These are phyloP conservation scores for Daphne laureola DNA, from an alignment of 441 rosid species.

Conservation along the genomic window DNA sequence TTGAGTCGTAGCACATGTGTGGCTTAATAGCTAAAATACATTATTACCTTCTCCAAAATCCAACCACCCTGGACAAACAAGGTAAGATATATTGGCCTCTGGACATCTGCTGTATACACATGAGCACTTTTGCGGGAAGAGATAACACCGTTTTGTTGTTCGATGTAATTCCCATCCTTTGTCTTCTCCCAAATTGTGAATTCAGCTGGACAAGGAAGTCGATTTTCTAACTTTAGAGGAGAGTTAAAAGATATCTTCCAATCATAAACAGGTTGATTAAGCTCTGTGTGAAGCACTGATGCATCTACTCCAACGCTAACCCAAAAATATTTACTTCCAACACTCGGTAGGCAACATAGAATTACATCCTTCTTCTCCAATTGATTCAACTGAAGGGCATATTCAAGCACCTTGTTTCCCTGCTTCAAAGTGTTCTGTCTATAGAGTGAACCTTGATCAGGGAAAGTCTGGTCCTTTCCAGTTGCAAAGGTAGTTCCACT, in stretches of 20 bases:
- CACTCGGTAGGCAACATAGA: slow-evolving; percentile 47
- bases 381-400: slow-evolving; percentile 60
- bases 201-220: slow-evolving; percentile 85
- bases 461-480: slow-evolving; percentile 69
- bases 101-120: slow-evolving; percentile 69
- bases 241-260: slow-evolving; percentile 87
- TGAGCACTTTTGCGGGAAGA: slow-evolving; percentile 56
- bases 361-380: slow-evolving; percentile 96
- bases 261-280: slow-evolving; percentile 92
- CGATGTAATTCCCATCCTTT: slow-evolving; percentile 68
- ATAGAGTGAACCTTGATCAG: slow-evolving; percentile 59
- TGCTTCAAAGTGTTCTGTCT: slow-evolving; percentile 61
- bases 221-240: slow-evolving; percentile 94
- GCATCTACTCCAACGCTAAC: slow-evolving; percentile 91
- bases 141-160: slow-evolving; percentile 61
- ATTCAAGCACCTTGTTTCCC: slow-evolving; percentile 44
- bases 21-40: slow-evolving; percentile 13
- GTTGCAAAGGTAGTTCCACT: slow-evolving; percentile 50
- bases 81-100: slow-evolving; percentile 72
- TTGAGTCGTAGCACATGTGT: neutral
- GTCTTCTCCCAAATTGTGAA: slow-evolving; percentile 86
- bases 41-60: slow-evolving; percentile 83
- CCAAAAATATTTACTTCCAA: slow-evolving; percentile 74
- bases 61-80: slow-evolving; percentile 85
- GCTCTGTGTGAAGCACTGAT: slow-evolving; percentile 80